Percentiles rank a stretch among this genome's conserved stretches.
Evolutionary conservation across 345 rosid genomes (phyloP).

Genomic region (sweet orange (Citrus sinensis)): DNA sequence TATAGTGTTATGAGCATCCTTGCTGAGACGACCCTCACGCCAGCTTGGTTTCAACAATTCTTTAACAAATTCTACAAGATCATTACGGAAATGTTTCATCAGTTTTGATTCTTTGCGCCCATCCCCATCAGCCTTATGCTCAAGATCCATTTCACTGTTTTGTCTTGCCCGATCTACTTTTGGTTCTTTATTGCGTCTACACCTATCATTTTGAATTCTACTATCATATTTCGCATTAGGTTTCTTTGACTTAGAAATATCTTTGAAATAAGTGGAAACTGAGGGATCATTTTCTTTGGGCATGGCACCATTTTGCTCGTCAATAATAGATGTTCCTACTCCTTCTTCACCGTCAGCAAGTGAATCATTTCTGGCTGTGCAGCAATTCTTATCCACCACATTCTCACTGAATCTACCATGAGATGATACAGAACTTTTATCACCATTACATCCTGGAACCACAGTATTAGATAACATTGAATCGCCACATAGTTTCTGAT

Average conservation of each 20-base stretch:
- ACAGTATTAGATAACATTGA: constrained; percentile 21
- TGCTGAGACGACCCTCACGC: constrained; percentile 79
- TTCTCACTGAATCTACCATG: constrained; percentile 33
- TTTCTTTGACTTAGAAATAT: constrained; percentile 30
- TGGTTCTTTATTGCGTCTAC: constrained; percentile 34
- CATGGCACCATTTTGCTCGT: constrained; percentile 34
- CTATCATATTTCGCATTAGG: constrained; percentile 29
- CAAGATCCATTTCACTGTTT: constrained; percentile 38
- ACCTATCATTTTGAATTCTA: constrained; percentile 37
- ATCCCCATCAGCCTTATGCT: constrained; percentile 43
- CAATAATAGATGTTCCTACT: constrained; percentile 46
- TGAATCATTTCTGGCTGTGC: constrained; percentile 32
- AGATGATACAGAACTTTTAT: constrained; percentile 43
- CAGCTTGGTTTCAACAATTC: constrained; percentile 77
- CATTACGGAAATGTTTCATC: constrained; percentile 52
- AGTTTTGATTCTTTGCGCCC: constrained; percentile 47
- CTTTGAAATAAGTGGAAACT: constrained; percentile 32
- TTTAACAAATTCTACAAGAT: constrained; percentile 61
- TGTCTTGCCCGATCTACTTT: constrained; percentile 32
- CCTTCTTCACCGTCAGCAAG: constrained; percentile 32
- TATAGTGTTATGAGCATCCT: constrained; percentile 72
- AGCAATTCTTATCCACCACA: constrained; percentile 27
- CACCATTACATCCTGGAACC: constrained; percentile 37
- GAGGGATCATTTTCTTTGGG: constrained; percentile 49
- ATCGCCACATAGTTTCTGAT: constrained; percentile 34